Conservation (phyloP, 257 asterid species). For the Sherardia arvensis region DNA sequence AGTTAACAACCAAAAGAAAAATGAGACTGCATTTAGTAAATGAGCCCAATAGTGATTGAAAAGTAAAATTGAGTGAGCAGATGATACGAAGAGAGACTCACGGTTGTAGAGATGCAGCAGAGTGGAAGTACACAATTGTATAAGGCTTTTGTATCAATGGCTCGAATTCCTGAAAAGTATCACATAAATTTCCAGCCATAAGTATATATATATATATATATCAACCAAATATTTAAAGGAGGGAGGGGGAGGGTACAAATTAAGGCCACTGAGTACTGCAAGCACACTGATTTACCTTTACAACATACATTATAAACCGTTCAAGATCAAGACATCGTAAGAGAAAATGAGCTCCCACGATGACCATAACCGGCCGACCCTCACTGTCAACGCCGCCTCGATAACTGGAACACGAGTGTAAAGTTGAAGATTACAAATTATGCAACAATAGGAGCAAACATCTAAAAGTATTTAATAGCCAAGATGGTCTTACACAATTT, state of each 20-base stretch:
- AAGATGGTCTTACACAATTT: constrained; percentile 65
- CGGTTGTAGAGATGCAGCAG: constrained; percentile 89
- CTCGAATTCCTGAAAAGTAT: constrained; percentile 77
- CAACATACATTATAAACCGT: constrained; percentile 62
- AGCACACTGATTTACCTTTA: constrained; percentile 51
- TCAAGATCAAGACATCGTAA: constrained; percentile 88
- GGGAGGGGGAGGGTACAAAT: too few species aligned
- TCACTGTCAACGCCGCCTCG: constrained; percentile 93
- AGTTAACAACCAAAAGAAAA: constrained; percentile 9
- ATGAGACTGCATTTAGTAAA: not conserved
- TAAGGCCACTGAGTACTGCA: not conserved
- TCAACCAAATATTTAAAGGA: too few species aligned
- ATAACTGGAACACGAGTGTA: constrained; percentile 41
- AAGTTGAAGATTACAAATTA: not conserved
- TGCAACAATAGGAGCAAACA: not conserved
- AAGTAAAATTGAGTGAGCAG: not conserved
- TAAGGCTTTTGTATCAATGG: constrained; percentile 97
- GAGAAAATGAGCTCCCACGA: constrained; percentile 96
- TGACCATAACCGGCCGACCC: constrained; percentile 88
- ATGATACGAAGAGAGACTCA: constrained; percentile 20
- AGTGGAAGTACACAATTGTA: constrained; percentile 80
- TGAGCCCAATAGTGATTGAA: not conserved
- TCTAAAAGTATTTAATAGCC: not conserved
- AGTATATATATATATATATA: too few species aligned
- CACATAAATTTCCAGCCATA: not conserved